These are phyloP conservation scores for Mimosa pudica DNA, from an alignment of 306 rosid genomes.

Conservation along the genomic window DNA sequence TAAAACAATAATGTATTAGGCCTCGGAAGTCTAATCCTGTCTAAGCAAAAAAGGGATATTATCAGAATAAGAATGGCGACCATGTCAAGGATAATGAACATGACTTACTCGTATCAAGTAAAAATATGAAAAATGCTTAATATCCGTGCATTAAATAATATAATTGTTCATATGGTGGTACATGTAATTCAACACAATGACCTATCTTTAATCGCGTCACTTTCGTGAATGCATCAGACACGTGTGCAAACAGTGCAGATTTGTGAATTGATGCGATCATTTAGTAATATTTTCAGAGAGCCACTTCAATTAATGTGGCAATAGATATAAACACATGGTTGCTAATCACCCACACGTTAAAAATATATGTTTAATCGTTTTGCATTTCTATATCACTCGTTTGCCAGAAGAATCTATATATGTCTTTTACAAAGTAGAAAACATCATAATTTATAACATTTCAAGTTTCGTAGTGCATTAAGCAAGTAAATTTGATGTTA, in stretches of 20 bases:
- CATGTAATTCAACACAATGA: background rate
- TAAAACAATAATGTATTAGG: background rate
- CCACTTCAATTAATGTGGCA: background rate
- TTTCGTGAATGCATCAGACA: background rate
- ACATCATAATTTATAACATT: background rate
- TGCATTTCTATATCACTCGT: background rate
- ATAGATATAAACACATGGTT: background rate
- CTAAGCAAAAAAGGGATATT: background rate
- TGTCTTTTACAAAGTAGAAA: too few relatives aligned
- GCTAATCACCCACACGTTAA: too few relatives aligned
- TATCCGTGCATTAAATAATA: too few relatives aligned
- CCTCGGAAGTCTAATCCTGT: background rate
- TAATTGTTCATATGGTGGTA: too few relatives aligned
- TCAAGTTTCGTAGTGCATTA: background rate
- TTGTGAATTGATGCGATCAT: background rate
- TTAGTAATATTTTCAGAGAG: too few relatives aligned
- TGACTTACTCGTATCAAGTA: too few relatives aligned
- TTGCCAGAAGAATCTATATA: background rate
- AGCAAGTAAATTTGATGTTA: background rate
- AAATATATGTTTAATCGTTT: too few relatives aligned
- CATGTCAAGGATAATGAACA: background rate
- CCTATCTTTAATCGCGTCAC: background rate
- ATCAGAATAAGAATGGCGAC: too few relatives aligned
- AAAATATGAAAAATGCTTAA: too few relatives aligned
- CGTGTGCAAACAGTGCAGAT: background rate